phyloP scores from a whole-genome alignment of 129 eudicot genomes.

The Smallanthus sonchifolius region DNA sequence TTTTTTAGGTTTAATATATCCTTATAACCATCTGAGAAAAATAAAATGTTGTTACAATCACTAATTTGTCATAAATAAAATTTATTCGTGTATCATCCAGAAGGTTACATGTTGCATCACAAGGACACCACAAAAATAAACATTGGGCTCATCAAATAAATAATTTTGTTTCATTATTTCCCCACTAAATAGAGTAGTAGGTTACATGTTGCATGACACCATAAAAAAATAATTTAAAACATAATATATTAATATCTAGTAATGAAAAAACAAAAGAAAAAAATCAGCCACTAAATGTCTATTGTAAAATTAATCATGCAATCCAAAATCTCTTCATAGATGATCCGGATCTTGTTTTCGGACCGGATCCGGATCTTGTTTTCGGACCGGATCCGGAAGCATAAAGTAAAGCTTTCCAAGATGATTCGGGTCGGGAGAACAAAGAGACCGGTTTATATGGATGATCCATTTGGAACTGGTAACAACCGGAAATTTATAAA shows the following conservation, averaged over 20 bases:
- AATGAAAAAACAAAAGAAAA: not conserved
- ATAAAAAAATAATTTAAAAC: not conserved
- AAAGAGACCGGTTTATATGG: not conserved
- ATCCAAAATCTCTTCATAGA: not conserved
- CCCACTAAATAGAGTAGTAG: too few species aligned
- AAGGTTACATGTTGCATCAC: too few species aligned
- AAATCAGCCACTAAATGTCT: constrained; percentile 6
- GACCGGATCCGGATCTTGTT: constrained; percentile 30
- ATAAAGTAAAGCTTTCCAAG: constrained; percentile 27
- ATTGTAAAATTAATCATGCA: constrained; percentile 18
- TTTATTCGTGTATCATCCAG: too few species aligned
- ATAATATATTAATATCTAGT: not conserved
- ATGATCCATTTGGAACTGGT: not conserved
- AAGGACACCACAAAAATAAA: too few species aligned
- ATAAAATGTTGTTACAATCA: too few species aligned
- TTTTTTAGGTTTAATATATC: too few species aligned
- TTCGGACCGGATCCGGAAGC: constrained; percentile 25
- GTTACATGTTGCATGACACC: not conserved
- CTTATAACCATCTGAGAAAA: too few species aligned
- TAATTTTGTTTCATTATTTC: too few species aligned
- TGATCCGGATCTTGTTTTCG: not conserved
- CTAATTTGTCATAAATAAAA: too few species aligned
- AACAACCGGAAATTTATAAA: constrained; percentile 5
- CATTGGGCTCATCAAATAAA: too few species aligned
- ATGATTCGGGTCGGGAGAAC: constrained; percentile 22